A percentile compares a stretch with the other conserved stretches of the same genome.
phyloP scores from a whole-genome alignment of 2,329 filamentous ascomycete genomes.

The Botrytis tulipae region DNA sequence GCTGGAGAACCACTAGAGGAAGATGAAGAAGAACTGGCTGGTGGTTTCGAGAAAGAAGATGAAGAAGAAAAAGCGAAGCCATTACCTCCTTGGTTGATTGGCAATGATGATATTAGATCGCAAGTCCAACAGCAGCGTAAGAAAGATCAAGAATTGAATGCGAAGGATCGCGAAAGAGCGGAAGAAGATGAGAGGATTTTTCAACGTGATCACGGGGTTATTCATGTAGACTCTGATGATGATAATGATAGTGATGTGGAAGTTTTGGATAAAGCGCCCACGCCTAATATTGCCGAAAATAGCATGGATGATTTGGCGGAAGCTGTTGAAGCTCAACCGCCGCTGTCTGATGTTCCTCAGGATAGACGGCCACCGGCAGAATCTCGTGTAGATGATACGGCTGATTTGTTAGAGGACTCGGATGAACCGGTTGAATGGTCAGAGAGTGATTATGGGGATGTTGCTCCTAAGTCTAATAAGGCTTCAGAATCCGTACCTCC shows the following conservation, averaged over 20 bases:
- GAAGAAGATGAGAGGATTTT: slow-evolving; percentile 54
- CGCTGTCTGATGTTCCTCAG: slow-evolving; percentile 32
- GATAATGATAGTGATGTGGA: slow-evolving; percentile 47
- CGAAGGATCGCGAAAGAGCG: slow-evolving; percentile 58
- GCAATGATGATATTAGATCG: slow-evolving; percentile 63
- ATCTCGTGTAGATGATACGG: not conserved
- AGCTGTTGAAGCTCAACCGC: slow-evolving; percentile 33
- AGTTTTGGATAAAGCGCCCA: slow-evolving; percentile 50
- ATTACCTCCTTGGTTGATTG: slow-evolving; percentile 72
- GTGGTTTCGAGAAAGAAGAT: slow-evolving; percentile 42
- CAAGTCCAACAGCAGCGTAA: slow-evolving; percentile 58
- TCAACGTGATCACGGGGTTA: slow-evolving; percentile 49
- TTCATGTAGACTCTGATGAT: slow-evolving; percentile 63
- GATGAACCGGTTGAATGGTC: slow-evolving; percentile 50
- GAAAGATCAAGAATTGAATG: slow-evolving; percentile 59
- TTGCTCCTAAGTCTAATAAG: slow-evolving; percentile 19
- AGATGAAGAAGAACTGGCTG: slow-evolving; percentile 38
- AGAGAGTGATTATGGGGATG: slow-evolving; percentile 47
- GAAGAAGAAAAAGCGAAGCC: slow-evolving; percentile 45
- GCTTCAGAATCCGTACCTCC: too few relatives aligned
- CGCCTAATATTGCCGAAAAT: slow-evolving; percentile 21
- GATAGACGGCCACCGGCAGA: slow-evolving; percentile 25
- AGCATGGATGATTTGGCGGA: slow-evolving; percentile 36
- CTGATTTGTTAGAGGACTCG: slow-evolving; percentile 21
- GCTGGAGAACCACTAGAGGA: slow-evolving; percentile 29